phyloP scores from a whole-genome alignment of 2,329 filamentous ascomycete genomes.

The Pyricularia sp. region DNA sequence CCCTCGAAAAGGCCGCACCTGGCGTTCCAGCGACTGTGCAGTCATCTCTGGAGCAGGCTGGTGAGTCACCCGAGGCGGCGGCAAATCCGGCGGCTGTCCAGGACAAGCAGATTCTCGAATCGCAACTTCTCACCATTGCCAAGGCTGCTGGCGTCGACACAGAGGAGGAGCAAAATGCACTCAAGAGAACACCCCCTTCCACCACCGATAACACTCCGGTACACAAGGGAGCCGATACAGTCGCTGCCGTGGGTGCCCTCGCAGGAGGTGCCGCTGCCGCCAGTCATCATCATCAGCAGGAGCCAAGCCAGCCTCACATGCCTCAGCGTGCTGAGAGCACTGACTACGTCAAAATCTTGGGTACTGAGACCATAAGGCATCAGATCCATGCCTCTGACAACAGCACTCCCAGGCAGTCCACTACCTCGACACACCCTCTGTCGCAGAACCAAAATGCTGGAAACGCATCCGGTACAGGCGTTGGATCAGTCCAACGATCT shows the following conservation, averaged over 20 bases:
- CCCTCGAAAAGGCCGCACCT: not conserved
- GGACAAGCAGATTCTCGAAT: slow-evolving; percentile 2
- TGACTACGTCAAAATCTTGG: slow-evolving; percentile 3
- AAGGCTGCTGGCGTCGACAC: not conserved
- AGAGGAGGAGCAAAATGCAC: not conserved
- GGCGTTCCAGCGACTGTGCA: not conserved
- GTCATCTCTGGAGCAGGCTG: not conserved
- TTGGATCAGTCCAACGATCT: not conserved
- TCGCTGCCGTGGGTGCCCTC: not conserved
- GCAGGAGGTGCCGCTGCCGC: not conserved
- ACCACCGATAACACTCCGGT: not conserved
- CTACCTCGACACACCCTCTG: not conserved
- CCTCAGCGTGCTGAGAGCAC: slow-evolving; percentile 4
- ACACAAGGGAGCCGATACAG: not conserved
- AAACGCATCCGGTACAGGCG: not conserved
- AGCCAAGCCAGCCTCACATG: not conserved
- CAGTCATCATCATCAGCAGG: not conserved
- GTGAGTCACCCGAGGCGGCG: not conserved
- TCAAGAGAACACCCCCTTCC: not conserved
- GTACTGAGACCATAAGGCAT: slow-evolving; percentile 1
- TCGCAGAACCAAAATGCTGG: not conserved
- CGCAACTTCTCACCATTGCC: not conserved
- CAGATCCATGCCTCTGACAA: not conserved
- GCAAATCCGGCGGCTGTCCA: not conserved
- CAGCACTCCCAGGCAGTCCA: not conserved